Evolutionary conservation across 306 rosid species (phyloP), one percentile per base, ranked within the genome.

Genomic region (Lablab purpureus): DNA sequence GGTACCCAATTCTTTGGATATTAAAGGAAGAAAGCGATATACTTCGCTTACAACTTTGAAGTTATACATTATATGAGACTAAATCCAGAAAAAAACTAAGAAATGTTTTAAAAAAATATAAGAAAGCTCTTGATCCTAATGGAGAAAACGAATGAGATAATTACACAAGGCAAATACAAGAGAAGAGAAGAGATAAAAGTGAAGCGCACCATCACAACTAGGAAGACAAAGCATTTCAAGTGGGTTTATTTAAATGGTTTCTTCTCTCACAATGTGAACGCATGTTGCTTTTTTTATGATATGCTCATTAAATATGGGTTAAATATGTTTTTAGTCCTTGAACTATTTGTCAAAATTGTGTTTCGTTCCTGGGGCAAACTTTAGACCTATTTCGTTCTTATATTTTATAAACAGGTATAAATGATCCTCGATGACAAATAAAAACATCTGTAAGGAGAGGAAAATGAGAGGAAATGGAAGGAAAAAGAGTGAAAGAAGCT

Each of bases 11-110:
- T 27, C 43, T 30, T 62, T 3, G 40, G 13, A 30, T 7, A 30
- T 17, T 28, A 55, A 22, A 55, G 36, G 30, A 59, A 59, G 67
- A 59, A 62, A 62, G 67, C 30, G 17, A 62, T 62, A 62, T 62
- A 62, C 68, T 30, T 62, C 30, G 17, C 68, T 30, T 30, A 30
- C 10, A 7, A 45, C 45, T 32, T 28, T 15, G 3, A 30, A 62
- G 17, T 6, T 60, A 15, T 15, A 30, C 5, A 32, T 62, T 62
- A 27, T 4, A 56, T 11, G n/a, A 23, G 34, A 56, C 11, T 11
- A 55, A 10, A 22, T 4, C 7, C 10, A 22, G 11, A 11, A 6
- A 19, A 23, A 25, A 12, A 23, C 8, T 4, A 56, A 3, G 36
- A 56, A 56, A 23, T 23, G 23, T 22, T 55, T 51, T 7, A 3